Evolutionary conservation across 2,329 filamentous ascomycete genomes (phyloP).

Genomic region (Cercospora nicotianae): DNA sequence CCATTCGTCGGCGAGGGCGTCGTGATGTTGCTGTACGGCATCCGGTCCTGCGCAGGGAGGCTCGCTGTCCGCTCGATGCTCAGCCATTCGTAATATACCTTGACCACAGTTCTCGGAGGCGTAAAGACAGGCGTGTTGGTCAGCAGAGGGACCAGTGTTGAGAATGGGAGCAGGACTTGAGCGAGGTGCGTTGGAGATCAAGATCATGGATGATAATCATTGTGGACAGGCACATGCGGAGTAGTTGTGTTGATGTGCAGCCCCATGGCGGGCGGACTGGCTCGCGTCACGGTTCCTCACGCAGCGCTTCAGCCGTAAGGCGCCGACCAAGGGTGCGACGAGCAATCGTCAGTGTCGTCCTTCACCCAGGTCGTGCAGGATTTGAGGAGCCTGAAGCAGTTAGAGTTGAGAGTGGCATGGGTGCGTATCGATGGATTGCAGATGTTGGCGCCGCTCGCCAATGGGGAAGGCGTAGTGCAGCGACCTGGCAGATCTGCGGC

Average conservation of each 20-base stretch:
- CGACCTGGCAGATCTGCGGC: background rate
- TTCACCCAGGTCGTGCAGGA: background rate
- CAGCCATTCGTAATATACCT: background rate
- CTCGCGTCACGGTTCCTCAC: background rate
- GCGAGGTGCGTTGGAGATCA: background rate
- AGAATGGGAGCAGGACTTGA: background rate
- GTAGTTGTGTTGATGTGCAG: background rate
- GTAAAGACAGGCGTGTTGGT: background rate
- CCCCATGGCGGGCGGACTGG: background rate
- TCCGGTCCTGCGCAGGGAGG: background rate
- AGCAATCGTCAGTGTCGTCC: background rate
- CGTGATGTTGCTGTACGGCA: background rate
- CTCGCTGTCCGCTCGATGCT: constrained; percentile 6
- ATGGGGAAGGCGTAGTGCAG: background rate
- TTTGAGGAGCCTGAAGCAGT: background rate
- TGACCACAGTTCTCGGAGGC: background rate
- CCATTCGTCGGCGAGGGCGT: constrained; percentile 1
- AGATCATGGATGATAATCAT: background rate
- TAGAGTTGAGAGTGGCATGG: background rate
- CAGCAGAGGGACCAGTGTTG: background rate
- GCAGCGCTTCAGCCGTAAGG: background rate
- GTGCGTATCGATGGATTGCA: background rate
- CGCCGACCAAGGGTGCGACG: background rate
- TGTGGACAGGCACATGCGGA: background rate
- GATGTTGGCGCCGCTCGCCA: background rate